Evolutionary conservation across 2,329 filamentous ascomycete genomes (phyloP).

Genomic region (Alternaria angustiovoidea): DNA sequence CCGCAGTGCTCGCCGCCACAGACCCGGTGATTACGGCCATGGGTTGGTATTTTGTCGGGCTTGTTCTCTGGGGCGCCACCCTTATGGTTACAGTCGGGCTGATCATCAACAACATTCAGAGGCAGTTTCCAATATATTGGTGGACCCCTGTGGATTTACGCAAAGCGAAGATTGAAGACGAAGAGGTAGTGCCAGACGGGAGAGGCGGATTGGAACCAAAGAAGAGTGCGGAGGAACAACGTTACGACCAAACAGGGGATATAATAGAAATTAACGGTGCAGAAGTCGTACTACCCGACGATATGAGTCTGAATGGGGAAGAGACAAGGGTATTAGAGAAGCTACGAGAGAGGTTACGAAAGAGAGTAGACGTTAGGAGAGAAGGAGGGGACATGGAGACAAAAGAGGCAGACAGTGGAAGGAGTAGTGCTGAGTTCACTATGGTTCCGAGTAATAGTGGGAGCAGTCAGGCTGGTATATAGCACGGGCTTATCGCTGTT

Average conservation of each 20-base stretch:
- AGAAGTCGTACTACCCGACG: slow-evolving; percentile 45
- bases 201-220: slow-evolving; percentile 30
- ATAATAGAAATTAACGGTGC: slow-evolving; percentile 44
- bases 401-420: slow-evolving; percentile 23
- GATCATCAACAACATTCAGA: slow-evolving; percentile 57
- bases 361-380: slow-evolving; percentile 20
- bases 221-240: slow-evolving; percentile 24
- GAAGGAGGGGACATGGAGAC: slow-evolving; percentile 4
- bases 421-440: slow-evolving; percentile 34
- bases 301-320: slow-evolving; percentile 46
- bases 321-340: slow-evolving; percentile 48
- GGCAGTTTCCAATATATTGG: slow-evolving; percentile 59
- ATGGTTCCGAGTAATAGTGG: slow-evolving; percentile 26
- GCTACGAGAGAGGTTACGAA: slow-evolving; percentile 44
- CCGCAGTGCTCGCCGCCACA: slow-evolving; percentile 56
- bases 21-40: slow-evolving; percentile 51
- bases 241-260: slow-evolving; percentile 23
- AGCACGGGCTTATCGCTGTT: slow-evolving; percentile 15
- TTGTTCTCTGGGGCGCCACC: slow-evolving; percentile 53
- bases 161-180: slow-evolving; percentile 25
- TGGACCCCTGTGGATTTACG: slow-evolving; percentile 55
- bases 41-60: slow-evolving; percentile 57
- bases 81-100: slow-evolving; percentile 55
- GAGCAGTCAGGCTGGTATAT: slow-evolving; percentile 17
- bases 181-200: slow-evolving; percentile 37